phyloP scores from a whole-genome alignment of 139 green algal species.

The Coelastrella sp. region DNA sequence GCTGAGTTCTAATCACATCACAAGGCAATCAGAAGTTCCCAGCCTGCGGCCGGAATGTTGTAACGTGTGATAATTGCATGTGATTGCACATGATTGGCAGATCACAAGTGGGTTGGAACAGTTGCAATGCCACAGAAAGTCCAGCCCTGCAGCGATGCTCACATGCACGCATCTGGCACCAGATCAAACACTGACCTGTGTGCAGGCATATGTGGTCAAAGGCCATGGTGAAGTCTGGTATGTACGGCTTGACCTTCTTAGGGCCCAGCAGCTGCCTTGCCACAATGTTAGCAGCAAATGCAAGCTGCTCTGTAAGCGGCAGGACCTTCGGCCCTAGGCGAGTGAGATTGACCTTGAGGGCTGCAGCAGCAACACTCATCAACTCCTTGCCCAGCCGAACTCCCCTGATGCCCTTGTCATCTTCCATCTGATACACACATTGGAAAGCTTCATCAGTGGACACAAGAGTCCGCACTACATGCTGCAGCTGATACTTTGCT shows the following conservation, averaged over 20 bases:
- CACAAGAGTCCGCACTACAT: slow-evolving; percentile 57
- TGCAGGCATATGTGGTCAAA: slow-evolving; percentile 84
- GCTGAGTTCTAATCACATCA: background rate
- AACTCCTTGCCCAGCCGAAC: slow-evolving; percentile 75
- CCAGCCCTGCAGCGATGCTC: background rate
- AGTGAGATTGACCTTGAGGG: slow-evolving; percentile 78
- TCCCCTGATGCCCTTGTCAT: slow-evolving; percentile 55
- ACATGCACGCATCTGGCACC: background rate
- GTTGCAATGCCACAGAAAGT: background rate
- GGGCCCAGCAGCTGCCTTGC: slow-evolving; percentile 51
- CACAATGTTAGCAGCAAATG: slow-evolving; percentile 66
- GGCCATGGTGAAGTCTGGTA: slow-evolving; percentile 74
- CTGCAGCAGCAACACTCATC: slow-evolving; percentile 71
- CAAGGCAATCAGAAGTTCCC: background rate
- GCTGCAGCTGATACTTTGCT: slow-evolving; percentile 70
- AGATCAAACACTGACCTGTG: slow-evolving; percentile 49
- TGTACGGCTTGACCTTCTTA: slow-evolving; percentile 62
- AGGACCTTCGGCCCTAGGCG: slow-evolving; percentile 71
- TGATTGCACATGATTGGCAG: no score
- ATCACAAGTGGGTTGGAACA: no score
- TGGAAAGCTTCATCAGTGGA: slow-evolving; percentile 54
- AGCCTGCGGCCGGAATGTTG: background rate
- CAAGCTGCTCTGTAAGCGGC: slow-evolving; percentile 69
- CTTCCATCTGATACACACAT: slow-evolving; percentile 60
- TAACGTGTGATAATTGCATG: no score